These are phyloP conservation scores for Wickerhamiella nectarea DNA, from an alignment of 805 yeast genomes.

Conservation along the genomic window DNA sequence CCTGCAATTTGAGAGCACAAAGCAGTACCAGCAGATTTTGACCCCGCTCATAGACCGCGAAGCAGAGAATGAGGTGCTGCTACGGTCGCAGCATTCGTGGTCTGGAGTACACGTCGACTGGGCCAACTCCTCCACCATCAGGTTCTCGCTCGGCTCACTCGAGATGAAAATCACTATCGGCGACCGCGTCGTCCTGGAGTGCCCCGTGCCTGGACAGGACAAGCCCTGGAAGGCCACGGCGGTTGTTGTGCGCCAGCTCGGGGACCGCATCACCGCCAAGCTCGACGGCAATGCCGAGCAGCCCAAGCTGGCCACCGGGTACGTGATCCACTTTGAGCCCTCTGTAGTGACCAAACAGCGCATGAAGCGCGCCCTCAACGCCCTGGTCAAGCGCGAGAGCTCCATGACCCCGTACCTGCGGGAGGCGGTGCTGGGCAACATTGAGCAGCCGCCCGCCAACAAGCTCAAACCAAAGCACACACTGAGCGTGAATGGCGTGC, in stretches of 20 bases:
- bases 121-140: constrained; percentile 3
- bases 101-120: constrained; percentile 7
- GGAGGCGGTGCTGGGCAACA: constrained; percentile 69
- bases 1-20: constrained; percentile 68
- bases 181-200: constrained; percentile 61
- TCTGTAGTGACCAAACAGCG: constrained; percentile 70
- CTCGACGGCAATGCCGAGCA: constrained; percentile 31
- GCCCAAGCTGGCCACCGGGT: constrained; percentile 45
- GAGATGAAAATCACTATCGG: constrained; percentile 68
- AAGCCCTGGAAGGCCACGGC: constrained; percentile 3
- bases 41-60: constrained; percentile 74
- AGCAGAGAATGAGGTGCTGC: constrained; percentile 55
- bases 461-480: constrained; percentile 43
- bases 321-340: constrained; percentile 82
- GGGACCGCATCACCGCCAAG: constrained; percentile 8
- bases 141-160: constrained; percentile 41
- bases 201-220: constrained; percentile 19
- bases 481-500: constrained; percentile 51
- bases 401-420: constrained; percentile 64
- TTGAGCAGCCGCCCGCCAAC: constrained; percentile 47
- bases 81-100: constrained; percentile 17
- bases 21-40: constrained; percentile 70
- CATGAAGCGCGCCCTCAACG: constrained; percentile 64
- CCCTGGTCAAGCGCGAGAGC: constrained; percentile 54
- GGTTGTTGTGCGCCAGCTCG: not conserved